Evolutionary conservation across 768 basidiomycete genomes (phyloP), one percentile per base, ranked within the genome.

Genomic region (Pleurotus sapidus): DNA sequence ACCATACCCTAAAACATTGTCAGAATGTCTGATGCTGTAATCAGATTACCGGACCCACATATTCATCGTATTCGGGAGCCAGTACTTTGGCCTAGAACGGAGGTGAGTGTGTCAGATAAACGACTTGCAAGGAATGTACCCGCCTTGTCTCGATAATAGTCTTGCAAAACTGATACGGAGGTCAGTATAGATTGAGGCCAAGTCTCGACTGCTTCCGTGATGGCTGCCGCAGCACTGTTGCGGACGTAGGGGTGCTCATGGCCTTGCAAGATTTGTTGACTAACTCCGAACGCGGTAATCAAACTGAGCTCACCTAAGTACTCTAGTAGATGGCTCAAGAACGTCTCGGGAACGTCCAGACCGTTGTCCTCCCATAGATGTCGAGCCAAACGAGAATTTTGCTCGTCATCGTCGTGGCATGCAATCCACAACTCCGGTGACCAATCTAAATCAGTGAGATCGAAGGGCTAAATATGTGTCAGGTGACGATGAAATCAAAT

Each of bases 361-460:
- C 93, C 95, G 61, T 98, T 98, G 60, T 98, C 97, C 55, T 97
- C 96, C 95, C 95, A 98, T 8, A 92, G 72, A 60, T 87, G 84
- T 20, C 75, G 74, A 14, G 95, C 95, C 40, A 98, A 74, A 49
- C 88, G 78, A 0, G 86, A 86, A 63, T 95, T 98, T 65, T 95
- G 93, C 64, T 94, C 93, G 53, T 84, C 86, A 7, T 80, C 77
- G 58, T 98, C 97, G 62, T 98, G 93, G 54, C 83, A 87, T 3
- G 90, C 90, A 39, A 98, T 79, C 86, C 93, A 92, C 1, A 99
- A 70, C 67, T 91, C 87, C 0, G 90, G 84, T 2, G 89, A 91
- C 89, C 95, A 99, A 59, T 97, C 95, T 38, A 93, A 68, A 48
- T 98, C 96, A 0, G 95, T 98, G 47, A 98, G 70, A 71, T 98